phyloP scores from a whole-genome alignment of 176 grass and related monocot species.

The Musa troglodytarum region DNA sequence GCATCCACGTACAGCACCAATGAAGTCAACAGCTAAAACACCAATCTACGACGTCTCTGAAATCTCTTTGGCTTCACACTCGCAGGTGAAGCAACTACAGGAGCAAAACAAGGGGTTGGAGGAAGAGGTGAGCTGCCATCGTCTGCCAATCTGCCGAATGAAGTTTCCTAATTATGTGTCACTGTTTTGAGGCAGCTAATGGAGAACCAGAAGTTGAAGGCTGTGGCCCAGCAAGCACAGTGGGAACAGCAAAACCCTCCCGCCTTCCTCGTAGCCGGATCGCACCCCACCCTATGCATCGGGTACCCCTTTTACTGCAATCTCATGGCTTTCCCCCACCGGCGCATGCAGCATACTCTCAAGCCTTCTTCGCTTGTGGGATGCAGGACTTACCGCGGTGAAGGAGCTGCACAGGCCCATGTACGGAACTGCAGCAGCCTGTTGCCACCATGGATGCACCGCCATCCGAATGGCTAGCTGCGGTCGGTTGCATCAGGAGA shows the following conservation, averaged over 20 bases:
- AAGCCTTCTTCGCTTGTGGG: not conserved
- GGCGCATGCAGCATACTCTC: too few relatives aligned
- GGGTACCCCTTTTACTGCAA: not conserved
- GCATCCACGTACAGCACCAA: too few relatives aligned
- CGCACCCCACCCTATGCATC: not conserved
- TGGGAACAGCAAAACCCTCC: not conserved
- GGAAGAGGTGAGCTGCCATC: not conserved
- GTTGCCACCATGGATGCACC: not conserved
- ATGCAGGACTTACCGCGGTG: not conserved
- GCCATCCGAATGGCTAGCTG: not conserved
- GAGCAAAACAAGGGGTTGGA: not conserved
- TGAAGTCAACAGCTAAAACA: too few relatives aligned
- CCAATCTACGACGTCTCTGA: too few relatives aligned
- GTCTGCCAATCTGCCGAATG: too few relatives aligned
- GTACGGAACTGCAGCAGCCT: not conserved
- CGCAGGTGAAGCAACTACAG: not conserved
- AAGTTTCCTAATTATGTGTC: too few relatives aligned
- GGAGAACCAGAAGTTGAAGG: not conserved
- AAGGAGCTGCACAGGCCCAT: not conserved
- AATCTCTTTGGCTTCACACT: too few relatives aligned
- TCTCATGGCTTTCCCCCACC: too few relatives aligned
- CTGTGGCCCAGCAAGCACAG: not conserved
- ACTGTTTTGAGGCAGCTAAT: not conserved
- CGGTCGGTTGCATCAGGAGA: too few relatives aligned
- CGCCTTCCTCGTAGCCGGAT: not conserved